Evolutionary conservation across 805 yeast genomes (phyloP).

Genomic region (Middelhovenomyces tepae): DNA sequence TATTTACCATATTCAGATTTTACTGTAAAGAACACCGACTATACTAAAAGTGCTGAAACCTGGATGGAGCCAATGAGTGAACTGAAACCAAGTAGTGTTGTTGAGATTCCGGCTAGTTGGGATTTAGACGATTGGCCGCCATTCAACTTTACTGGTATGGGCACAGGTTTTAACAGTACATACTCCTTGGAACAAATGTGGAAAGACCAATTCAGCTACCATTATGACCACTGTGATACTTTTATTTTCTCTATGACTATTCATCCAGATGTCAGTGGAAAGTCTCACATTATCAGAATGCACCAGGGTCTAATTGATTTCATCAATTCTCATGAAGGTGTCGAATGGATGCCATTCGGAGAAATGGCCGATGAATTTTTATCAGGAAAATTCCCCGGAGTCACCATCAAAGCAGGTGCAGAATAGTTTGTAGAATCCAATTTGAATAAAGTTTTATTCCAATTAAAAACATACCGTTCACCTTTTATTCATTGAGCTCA

Average conservation of each 20-base stretch:
- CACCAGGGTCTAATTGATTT: conserved; percentile 29
- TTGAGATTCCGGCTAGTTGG: no score
- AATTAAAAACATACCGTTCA: no score
- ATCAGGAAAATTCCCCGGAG: conserved; percentile 3
- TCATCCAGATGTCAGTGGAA: conserved; percentile 32
- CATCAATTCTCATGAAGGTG: conserved; percentile 31
- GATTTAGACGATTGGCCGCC: no score
- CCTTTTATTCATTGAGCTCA: no score
- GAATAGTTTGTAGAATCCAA: no score
- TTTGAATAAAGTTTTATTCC: no score
- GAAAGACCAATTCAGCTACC: conserved; percentile 32
- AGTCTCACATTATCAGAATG: conserved; percentile 30
- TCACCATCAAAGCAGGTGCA: conserved; percentile 4
- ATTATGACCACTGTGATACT: conserved; percentile 30
- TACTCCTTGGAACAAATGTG: conserved; percentile 33
- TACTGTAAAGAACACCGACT: conserved; percentile 30
- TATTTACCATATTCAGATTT: conserved; percentile 31
- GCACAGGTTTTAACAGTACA: no score
- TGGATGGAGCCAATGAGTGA: no score
- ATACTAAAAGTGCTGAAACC: conserved; percentile 26
- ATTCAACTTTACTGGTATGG: no score
- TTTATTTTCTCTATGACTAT: conserved; percentile 32
- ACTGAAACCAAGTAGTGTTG: no score
- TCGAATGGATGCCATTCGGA: conserved; percentile 33
- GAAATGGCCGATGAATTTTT: conserved; percentile 24